These are phyloP conservation scores for Cornus controversa DNA, from an alignment of 148 eudicot genomes.

Conservation along the genomic window DNA sequence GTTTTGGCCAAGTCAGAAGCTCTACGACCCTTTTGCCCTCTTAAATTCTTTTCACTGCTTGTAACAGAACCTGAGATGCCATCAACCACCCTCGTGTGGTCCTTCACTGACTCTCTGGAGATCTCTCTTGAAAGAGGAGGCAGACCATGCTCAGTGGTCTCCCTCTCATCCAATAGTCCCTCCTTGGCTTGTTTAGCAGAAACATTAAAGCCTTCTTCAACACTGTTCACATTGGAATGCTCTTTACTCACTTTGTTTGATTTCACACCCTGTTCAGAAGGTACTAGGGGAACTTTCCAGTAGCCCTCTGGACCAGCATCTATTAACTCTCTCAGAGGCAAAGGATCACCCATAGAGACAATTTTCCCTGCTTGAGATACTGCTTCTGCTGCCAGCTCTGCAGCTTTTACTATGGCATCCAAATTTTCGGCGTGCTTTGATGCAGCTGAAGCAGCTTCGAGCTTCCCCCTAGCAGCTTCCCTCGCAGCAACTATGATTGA, in stretches of 20 bases:
- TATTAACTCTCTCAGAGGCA: slow-evolving; percentile 49
- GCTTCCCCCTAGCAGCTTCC: slow-evolving; percentile 77
- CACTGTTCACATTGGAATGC: slow-evolving; percentile 13
- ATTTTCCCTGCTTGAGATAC: slow-evolving; percentile 90
- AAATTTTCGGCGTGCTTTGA: slow-evolving; percentile 88
- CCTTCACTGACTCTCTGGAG: slow-evolving; percentile 25
- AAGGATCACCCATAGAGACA: slow-evolving; percentile 82
- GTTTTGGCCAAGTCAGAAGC: slow-evolving; percentile 38
- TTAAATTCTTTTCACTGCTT: slow-evolving; percentile 29
- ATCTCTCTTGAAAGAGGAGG: slow-evolving; percentile 24
- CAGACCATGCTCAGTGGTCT: slow-evolving; percentile 17
- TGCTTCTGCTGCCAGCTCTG: slow-evolving; percentile 94
- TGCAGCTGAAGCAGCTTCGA: slow-evolving; percentile 94
- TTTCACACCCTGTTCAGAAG: slow-evolving; percentile 31
- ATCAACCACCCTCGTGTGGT: slow-evolving; percentile 20
- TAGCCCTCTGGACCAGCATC: slow-evolving; percentile 76
- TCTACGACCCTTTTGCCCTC: slow-evolving; percentile 21
- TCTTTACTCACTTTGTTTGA: slow-evolving; percentile 23
- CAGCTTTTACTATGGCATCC: slow-evolving; percentile 88
- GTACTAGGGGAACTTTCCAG: slow-evolving; percentile 52
- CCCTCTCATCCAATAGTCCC: slow-evolving; percentile 25
- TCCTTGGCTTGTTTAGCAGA: slow-evolving; percentile 25
- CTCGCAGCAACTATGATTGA: slow-evolving; percentile 76
- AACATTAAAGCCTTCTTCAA: slow-evolving; percentile 23
- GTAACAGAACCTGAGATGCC: slow-evolving; percentile 21